Evolutionary conservation across 176 grass and related monocot genomes (phyloP).

Genomic region (Otatea glauca): DNA sequence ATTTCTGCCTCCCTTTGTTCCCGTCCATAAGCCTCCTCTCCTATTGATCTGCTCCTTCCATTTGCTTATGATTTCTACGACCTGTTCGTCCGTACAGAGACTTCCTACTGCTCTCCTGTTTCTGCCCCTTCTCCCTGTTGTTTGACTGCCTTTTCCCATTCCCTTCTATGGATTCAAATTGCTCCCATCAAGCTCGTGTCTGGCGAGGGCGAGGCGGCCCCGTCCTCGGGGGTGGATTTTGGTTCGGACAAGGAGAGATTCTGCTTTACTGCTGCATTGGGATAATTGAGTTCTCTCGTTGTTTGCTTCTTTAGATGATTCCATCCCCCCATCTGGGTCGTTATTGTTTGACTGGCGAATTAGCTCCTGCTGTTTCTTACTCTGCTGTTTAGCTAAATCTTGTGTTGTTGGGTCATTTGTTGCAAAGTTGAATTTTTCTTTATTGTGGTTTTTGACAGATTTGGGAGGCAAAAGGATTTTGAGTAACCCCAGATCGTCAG

Average conservation of each 20-base stretch:
- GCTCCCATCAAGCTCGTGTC: no score
- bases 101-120: no score
- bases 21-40: no score
- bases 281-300: background rate
- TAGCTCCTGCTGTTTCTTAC: background rate
- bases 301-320: constrained; percentile 2
- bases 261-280: constrained; percentile 11
- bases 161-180: no score
- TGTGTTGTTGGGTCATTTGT: background rate
- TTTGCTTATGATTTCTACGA: no score
- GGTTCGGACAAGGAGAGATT: constrained; percentile 12
- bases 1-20: no score
- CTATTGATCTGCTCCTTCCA: no score
- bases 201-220: no score
- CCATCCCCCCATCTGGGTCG: background rate
- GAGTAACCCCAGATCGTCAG: background rate
- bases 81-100: no score
- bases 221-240: no score
- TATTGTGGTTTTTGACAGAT: constrained; percentile 24
- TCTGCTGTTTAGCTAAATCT: constrained; percentile 24
- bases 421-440: background rate
- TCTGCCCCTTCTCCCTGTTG: no score
- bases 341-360: background rate
- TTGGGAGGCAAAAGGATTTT: background rate
- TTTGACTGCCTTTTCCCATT: no score